Conservation (phyloP, 306 rosid genomes). For the Carpinus fangiana region DNA sequence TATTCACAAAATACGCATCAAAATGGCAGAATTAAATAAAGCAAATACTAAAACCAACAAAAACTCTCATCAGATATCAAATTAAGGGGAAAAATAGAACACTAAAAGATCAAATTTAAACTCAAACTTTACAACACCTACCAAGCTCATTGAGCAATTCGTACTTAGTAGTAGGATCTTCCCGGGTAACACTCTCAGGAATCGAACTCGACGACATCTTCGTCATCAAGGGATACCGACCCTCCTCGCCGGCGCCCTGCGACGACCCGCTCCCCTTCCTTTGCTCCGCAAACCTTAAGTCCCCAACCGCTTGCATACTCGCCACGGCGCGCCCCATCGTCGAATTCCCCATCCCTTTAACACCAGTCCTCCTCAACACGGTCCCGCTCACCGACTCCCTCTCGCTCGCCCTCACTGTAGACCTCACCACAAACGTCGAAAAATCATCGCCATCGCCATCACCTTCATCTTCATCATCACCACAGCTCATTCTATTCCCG, state of each 20-base stretch:
- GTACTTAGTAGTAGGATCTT: constrained; percentile 86
- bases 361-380: constrained; percentile 51
- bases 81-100: background rate
- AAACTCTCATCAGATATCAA: background rate
- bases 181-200: constrained; percentile 84
- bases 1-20: background rate
- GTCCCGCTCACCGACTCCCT: constrained; percentile 71
- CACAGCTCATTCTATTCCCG: constrained; percentile 27
- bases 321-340: constrained; percentile 90
- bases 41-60: background rate
- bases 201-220: constrained; percentile 89
- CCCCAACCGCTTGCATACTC: constrained; percentile 85
- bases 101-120: constrained; percentile 8
- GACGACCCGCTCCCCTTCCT: constrained; percentile 62
- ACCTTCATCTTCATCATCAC: constrained; percentile 31
- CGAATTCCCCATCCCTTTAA: constrained; percentile 35
- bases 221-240: constrained; percentile 36
- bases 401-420: constrained; percentile 48
- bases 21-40: too few relatives aligned
- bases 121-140: constrained; percentile 27
- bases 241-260: constrained; percentile 50
- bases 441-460: constrained; percentile 48
- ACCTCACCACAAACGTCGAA: constrained; percentile 74
- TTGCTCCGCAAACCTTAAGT: constrained; percentile 75
- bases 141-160: constrained; percentile 98